Evolutionary conservation across 176 grass and related monocot species (phyloP), one percentile per base, ranked within the genome.

Genomic region (Triticum aestivum): DNA sequence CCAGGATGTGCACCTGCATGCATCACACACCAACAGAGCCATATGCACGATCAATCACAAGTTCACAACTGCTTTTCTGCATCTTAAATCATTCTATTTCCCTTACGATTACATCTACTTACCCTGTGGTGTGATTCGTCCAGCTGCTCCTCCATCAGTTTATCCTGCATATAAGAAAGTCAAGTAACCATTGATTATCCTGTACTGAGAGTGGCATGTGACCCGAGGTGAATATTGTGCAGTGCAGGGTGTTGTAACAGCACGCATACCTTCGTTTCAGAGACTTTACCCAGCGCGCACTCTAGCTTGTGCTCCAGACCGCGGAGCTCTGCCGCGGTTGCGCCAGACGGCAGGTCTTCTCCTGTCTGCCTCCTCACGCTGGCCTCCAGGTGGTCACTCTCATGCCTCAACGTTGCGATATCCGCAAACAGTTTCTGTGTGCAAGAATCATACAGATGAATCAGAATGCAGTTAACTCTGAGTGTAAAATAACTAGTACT

Each of bases 371-470:
- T 70, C 82, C 79, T 80, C 35, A 77, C 20, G 72, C 20, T 73
- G 27, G 82, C 77, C 44, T 86, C 80, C 0, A 92, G 90, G 27
- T 83, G 86, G 21, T 90, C 51, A 20, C 15, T 86, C 79, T 94
- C 87, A 6, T 24, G 56, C 65, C 41, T 83, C 85, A 92, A 61
- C 75, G 67, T 76, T 66, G 66, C 18, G 45, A 88, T 85, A 72
- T 94, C 90, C 27, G 11, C 70, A 49, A 86, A 2, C 75, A 90
- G 83, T 27, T 94, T 49, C 82, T 92, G 63, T n/a, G 58, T n/a
- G 20, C 68, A 69, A 38, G 38, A 33, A 26, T 47, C 10, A 72
- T 2, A n/a, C 11, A 39, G 0, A 11, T 21, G 5, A 58, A 58
- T 17, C 21, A 23, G 20, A n/a, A 9, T 61, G 8, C 56, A 61